Percentiles rank a stretch among this genome's conserved stretches.
Conservation (phyloP, 345 rosid genomes). For the Hypericum androsaemum region DNA sequence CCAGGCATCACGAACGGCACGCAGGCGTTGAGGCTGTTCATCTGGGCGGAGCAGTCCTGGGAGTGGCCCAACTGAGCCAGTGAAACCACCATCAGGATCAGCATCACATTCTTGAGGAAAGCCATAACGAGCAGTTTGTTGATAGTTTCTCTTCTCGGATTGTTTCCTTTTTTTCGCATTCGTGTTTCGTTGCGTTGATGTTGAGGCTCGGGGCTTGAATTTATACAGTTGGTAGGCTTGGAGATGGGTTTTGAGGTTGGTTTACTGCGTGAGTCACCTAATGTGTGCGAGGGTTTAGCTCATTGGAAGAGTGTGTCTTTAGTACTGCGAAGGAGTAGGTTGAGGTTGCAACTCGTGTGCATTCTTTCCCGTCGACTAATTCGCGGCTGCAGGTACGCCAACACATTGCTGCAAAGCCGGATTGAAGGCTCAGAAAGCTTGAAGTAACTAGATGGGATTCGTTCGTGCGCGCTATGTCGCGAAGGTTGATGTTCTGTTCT, state of each 20-base stretch:
- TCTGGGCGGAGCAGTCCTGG: slow-evolving; percentile 48
- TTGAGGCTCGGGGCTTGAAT: background rate
- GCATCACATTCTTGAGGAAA: slow-evolving; percentile 3
- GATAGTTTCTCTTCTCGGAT: slow-evolving; percentile 7
- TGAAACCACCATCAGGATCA: slow-evolving; percentile 22
- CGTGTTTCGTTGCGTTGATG: background rate
- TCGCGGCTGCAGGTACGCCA: too few species aligned
- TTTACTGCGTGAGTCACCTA: slow-evolving; percentile 21
- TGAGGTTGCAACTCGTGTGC: too few species aligned
- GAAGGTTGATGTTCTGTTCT: too few species aligned
- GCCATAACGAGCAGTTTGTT: slow-evolving; percentile 2
- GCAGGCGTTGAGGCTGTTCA: slow-evolving; percentile 50
- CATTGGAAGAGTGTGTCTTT: slow-evolving; percentile 8
- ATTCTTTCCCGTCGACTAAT: too few species aligned
- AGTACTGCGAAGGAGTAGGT: too few species aligned
- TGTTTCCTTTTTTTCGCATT: background rate
- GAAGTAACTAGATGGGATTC: too few species aligned
- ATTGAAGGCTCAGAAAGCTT: too few species aligned
- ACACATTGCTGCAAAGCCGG: too few species aligned
- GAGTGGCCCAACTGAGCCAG: slow-evolving; percentile 22
- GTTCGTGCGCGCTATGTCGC: too few species aligned
- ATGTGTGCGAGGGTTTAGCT: background rate
- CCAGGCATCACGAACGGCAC: slow-evolving; percentile 69
- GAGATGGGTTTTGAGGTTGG: background rate
- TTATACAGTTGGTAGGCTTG: slow-evolving; percentile 13